Base-by-base conservation (phyloP, 768 basidiomycete genomes). In the Phlebiopsis gigantea region DNA sequence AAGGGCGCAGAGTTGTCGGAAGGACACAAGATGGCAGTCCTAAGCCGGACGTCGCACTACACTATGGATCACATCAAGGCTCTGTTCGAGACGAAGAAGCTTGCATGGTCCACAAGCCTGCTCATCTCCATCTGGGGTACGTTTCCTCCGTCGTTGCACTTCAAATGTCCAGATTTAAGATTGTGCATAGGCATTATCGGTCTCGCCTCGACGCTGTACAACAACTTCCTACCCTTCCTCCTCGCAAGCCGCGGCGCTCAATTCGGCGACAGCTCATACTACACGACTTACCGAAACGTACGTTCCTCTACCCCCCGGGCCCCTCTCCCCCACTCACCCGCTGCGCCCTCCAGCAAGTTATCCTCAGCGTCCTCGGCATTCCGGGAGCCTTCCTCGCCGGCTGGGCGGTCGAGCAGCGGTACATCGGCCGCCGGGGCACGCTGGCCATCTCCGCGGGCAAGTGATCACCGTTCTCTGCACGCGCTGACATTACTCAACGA, bases 311-410 rank as follows among this genome's bases (percentile, higher is more conserved):
- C n/a, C n/a, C n/a, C 29, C 9, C 30, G 12, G n/a, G 8, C 55
- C 10, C 21, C 4, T 54, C 22, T 15, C n/a, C 24, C 15, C 21
- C 10, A 30, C 28, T 12, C 30, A 15, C 45, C n/a, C 14, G 17
- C 39, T 5, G 14, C 24, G 12, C 31, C 41, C 17, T 58, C 25
- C 62, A 88, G 87, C 81, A 83, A 79, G 82, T 84, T 15, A 88
- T 90, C 55, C 67, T 90, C 31, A 84, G 82, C 55, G 73, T 80
- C 0, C 75, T 85, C 25, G 87, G 88, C 10, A 76, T 90, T 6
- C 88, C 88, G 0, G 85, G 86, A 0, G 84, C 88, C 0, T 75
- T 90, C 25, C 68, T 90, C 6, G 85, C 88, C 0, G 89, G 87
- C 0, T 84, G 81, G 73, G 74, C 83, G 31, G 87, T 90, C 34